Conservation (phyloP, 2,329 filamentous ascomycete species). For the Phialophora expanda region DNA sequence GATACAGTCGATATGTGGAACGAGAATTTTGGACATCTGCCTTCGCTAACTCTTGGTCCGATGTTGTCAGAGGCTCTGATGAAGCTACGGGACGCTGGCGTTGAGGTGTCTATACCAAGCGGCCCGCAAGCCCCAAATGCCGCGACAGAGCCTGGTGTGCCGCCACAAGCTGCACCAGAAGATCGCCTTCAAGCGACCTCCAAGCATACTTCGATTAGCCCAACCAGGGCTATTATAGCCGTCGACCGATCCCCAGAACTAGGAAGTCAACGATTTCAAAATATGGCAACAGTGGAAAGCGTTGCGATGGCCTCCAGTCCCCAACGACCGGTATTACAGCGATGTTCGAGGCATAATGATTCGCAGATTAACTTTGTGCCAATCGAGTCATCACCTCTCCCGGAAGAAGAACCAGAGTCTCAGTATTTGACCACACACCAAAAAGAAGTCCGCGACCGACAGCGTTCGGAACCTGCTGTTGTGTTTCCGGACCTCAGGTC, state of each 20-base stretch:
- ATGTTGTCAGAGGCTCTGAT: slow-evolving; percentile 65
- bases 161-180: neutral
- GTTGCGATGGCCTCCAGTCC: slow-evolving; percentile 27
- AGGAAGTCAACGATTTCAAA: slow-evolving; percentile 20
- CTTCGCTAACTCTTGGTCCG: slow-evolving; percentile 67
- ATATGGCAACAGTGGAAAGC: neutral
- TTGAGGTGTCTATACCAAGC: slow-evolving; percentile 2
- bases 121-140: neutral
- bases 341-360: slow-evolving; percentile 74
- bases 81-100: slow-evolving; percentile 17
- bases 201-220: neutral
- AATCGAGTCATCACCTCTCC: slow-evolving; percentile 65
- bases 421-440: slow-evolving; percentile 80
- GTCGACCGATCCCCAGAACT: slow-evolving; percentile 25
- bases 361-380: slow-evolving; percentile 79
- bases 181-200: neutral
- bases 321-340: slow-evolving; percentile 54
- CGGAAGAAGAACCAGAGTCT: slow-evolving; percentile 59
- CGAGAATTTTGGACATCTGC: slow-evolving; percentile 65
- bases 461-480: slow-evolving; percentile 65
- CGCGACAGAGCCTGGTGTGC: neutral
- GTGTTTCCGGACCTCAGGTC: slow-evolving; percentile 73
- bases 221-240: neutral
- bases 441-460: slow-evolving; percentile 75
- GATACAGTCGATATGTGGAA: slow-evolving; percentile 71